Base-by-base conservation (phyloP, 805 yeast genomes). In the Saccharomycopsis synnaedendra region DNA sequence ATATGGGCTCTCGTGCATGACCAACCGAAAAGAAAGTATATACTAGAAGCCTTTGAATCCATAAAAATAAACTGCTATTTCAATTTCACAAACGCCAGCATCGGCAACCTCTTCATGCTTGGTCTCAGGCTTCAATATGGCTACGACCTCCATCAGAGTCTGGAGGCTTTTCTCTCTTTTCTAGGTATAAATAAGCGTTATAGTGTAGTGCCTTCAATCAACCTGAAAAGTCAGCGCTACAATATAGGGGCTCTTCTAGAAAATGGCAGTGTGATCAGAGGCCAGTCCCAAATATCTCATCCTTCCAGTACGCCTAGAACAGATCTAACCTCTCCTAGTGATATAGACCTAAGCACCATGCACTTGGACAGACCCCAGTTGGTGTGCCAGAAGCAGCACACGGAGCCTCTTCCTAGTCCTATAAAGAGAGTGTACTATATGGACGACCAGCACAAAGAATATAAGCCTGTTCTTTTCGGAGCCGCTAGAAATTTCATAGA, bases 271-370 rank as follows among this genome's bases (percentile, higher is more conserved):
- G 68, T 82, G 2, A 80, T 89, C 35, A 82, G 89, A 0, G 97
- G 97, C 8, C 97, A 89, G 61, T 82, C 90, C 3, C 95, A 88
- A 59, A 89, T 89, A 7, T 86, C 96, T 1, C 97, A 89, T 63
- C 97, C 97, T 1, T n/a, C 41, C 3, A 39, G 28, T 19, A 8
- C 9, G 9, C 19, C 41, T 19, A 8, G 19, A 41, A 30, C 59
- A 28, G 56, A 30, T 6, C 19, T 41, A n/a, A 38, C 42, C 5
- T 32, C 64, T 5, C 65, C 63, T 4, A 47, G 55, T 19, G 54
- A 50, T 32, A 44, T 54, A 32, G 42, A 49, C 45, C 52, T 55
- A 27, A 55, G 53, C 36, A 46, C 54, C 9, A 41, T 50, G 30
- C 53, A 55, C 36, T 41, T 55, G 31, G 52, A 46, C 32, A 58